Conservation (phyloP, 805 yeast genomes). For the Wickerhamomyces kurtzmanii region DNA sequence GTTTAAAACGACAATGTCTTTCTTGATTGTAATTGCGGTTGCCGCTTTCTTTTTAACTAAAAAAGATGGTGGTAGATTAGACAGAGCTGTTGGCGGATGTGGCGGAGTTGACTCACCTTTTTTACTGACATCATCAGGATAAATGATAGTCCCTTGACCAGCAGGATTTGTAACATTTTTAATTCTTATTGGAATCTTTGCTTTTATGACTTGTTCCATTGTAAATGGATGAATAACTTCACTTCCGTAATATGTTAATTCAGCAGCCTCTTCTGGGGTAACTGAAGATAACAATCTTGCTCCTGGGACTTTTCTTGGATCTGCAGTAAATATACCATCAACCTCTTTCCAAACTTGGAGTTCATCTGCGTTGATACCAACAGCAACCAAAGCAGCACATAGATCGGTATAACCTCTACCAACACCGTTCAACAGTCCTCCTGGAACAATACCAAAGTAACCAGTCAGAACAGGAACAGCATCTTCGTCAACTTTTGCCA, state of each 20-base stretch:
- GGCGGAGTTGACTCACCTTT: slow-evolving; percentile 89
- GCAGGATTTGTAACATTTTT: slow-evolving; percentile 90
- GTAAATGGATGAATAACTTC: slow-evolving; percentile 99
- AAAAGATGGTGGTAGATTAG: slow-evolving; percentile 27
- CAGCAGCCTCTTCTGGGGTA: slow-evolving; percentile 98
- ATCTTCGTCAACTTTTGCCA: slow-evolving; percentile 27
- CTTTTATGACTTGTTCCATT: slow-evolving; percentile 97
- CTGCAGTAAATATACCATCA: slow-evolving; percentile 98
- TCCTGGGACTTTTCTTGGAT: slow-evolving; percentile 87
- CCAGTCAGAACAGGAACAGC: slow-evolving; percentile 91
- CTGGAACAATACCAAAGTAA: slow-evolving; percentile 92
- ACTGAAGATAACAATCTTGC: slow-evolving; percentile 82
- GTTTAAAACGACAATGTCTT: slow-evolving; percentile 83
- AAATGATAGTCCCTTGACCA: slow-evolving; percentile 91
- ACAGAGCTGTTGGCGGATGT: slow-evolving; percentile 78
- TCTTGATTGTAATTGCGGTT: slow-evolving; percentile 94
- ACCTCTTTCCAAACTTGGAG: slow-evolving; percentile 98
- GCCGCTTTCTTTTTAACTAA: slow-evolving; percentile 55
- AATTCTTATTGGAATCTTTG: slow-evolving; percentile 92
- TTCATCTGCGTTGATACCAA: slow-evolving; percentile 86
- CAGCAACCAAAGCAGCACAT: slow-evolving; percentile 95
- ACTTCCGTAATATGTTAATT: slow-evolving; percentile 92
- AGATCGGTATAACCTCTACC: slow-evolving; percentile 98
- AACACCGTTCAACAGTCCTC: slow-evolving; percentile 84
- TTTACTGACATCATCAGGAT: slow-evolving; percentile 81